A percentile compares a stretch with the other conserved stretches of the same genome.
These are phyloP conservation scores for Blastobotrys malaysiensis DNA, from an alignment of 1,139 yeast genomes.

Conservation along the genomic window DNA sequence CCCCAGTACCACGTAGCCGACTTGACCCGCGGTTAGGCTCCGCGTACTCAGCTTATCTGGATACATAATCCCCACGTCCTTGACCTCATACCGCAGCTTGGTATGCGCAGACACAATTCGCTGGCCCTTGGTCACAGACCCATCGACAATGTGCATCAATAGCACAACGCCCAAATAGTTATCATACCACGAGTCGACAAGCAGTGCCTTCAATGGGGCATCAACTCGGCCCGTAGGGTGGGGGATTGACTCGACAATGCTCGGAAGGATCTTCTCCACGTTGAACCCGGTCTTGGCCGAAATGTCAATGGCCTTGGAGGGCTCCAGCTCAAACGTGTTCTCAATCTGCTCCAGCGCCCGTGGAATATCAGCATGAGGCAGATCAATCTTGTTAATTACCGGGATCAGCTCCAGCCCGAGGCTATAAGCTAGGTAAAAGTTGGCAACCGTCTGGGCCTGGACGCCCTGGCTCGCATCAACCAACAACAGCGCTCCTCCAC, in stretches of 20 bases:
- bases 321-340: constrained; percentile 70
- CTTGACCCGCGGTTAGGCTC: constrained; percentile 77
- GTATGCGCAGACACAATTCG: constrained; percentile 76
- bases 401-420: constrained; percentile 80
- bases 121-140: constrained; percentile 66
- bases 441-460: constrained; percentile 97
- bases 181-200: constrained; percentile 97
- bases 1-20: constrained; percentile 89
- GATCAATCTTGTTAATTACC: constrained; percentile 84
- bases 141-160: constrained; percentile 81
- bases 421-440: constrained; percentile 83
- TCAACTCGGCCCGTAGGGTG: constrained; percentile 53
- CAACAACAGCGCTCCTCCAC: constrained; percentile 86
- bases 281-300: constrained; percentile 90
- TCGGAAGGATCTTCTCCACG: constrained; percentile 70
- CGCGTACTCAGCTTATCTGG: constrained; percentile 69
- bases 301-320: constrained; percentile 72
- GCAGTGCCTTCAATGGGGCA: constrained; percentile 64
- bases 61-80: constrained; percentile 93
- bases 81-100: constrained; percentile 69
- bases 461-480: constrained; percentile 97
- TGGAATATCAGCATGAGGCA: constrained; percentile 82
- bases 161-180: constrained; percentile 89
- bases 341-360: constrained; percentile 79
- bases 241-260: constrained; percentile 72